These are phyloP conservation scores for Boletales sp. DNA, from an alignment of 768 basidiomycete genomes.

Conservation along the genomic window DNA sequence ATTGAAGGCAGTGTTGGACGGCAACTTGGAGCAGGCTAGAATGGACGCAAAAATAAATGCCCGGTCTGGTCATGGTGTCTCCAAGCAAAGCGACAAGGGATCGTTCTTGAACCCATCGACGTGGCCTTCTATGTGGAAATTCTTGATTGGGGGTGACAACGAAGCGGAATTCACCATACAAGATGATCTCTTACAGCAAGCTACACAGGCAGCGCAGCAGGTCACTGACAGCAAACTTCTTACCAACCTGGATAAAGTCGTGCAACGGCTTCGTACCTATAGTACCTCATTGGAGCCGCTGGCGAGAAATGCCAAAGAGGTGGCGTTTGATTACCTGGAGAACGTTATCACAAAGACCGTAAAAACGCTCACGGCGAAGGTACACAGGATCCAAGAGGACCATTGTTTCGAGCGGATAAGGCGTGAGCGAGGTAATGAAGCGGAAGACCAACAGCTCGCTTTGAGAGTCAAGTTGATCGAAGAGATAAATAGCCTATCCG, in stretches of 20 bases:
- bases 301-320: not conserved
- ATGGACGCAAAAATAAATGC: not conserved
- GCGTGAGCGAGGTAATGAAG: not conserved
- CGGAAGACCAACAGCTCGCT: slow-evolving; percentile 4
- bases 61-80: too few relatives aligned
- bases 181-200: slow-evolving; percentile 2
- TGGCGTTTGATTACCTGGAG: slow-evolving; percentile 1
- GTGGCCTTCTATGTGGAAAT: not conserved
- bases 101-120: fast-evolving
- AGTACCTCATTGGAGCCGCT: not conserved
- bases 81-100: too few relatives aligned
- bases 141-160: too few relatives aligned
- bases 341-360: not conserved
- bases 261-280: not conserved
- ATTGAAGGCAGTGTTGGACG: slow-evolving; percentile 4
- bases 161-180: not conserved
- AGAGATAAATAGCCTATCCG: slow-evolving; percentile 15
- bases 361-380: slow-evolving; percentile 8
- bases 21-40: slow-evolving; percentile 3
- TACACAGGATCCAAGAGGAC: slow-evolving; percentile 9
- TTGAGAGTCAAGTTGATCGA: slow-evolving; percentile 18
- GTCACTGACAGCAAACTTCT: slow-evolving; percentile 17
- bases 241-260: not conserved
- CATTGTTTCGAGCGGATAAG: not conserved
- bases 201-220: not conserved